Percentiles rank a stretch among this genome's conserved stretches.
Evolutionary conservation across 2,329 filamentous ascomycete genomes (phyloP).

Genomic region (Lachnellula suecica): DNA sequence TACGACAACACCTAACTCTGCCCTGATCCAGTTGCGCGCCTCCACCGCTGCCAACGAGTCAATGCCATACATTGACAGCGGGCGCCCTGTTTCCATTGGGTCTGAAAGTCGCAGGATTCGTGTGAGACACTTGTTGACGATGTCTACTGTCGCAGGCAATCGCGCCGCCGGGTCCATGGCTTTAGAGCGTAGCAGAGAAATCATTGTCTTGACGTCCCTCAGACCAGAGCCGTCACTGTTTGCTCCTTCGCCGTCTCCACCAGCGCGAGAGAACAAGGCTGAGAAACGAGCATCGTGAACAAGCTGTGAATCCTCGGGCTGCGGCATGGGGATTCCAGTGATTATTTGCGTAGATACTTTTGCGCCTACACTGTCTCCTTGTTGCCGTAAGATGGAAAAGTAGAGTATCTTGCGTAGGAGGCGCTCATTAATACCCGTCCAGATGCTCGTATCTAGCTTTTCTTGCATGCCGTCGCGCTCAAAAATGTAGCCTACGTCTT

Average conservation of each 20-base stretch:
- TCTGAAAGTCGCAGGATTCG: slow-evolving; percentile 27
- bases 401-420: slow-evolving; percentile 30
- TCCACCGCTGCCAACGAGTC: slow-evolving; percentile 52
- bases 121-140: slow-evolving; percentile 24
- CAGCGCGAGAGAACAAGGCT: not conserved
- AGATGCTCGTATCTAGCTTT: slow-evolving; percentile 19
- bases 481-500: slow-evolving; percentile 35
- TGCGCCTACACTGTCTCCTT: slow-evolving; percentile 9
- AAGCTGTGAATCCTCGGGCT: slow-evolving; percentile 25
- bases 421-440: slow-evolving; percentile 30
- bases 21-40: slow-evolving; percentile 47
- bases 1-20: slow-evolving; percentile 36
- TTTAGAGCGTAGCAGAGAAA: slow-evolving; percentile 9
- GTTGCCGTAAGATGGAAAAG: slow-evolving; percentile 31
- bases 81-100: slow-evolving; percentile 27
- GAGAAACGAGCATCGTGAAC: slow-evolving; percentile 28
- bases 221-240: slow-evolving; percentile 6
- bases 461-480: slow-evolving; percentile 7
- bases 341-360: slow-evolving; percentile 28
- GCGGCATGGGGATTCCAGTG: slow-evolving; percentile 27
- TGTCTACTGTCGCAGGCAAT: slow-evolving; percentile 20
- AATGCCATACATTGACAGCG: slow-evolving; percentile 30
- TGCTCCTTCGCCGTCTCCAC: not conserved
- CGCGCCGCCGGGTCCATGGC: slow-evolving; percentile 17
- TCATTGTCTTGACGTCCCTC: slow-evolving; percentile 22